These are phyloP conservation scores for Cryptosporidium muris DNA, from an alignment of 169 alveolate species.

Conservation along the genomic window DNA sequence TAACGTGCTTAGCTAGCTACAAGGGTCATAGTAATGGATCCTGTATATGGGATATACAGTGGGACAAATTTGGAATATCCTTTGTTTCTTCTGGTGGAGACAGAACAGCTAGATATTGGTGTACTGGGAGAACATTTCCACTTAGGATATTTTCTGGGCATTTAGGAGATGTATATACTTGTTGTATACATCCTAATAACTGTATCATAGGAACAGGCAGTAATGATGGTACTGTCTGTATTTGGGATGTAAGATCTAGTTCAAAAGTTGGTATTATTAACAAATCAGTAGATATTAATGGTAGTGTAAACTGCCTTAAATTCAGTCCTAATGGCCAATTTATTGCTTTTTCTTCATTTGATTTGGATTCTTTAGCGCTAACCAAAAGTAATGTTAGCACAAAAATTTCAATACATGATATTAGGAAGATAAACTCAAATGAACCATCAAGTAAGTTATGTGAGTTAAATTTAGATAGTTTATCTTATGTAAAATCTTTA, in stretches of 20 bases:
- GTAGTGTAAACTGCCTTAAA: constrained; percentile 40
- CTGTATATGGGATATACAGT: constrained; percentile 80
- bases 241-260: constrained; percentile 71
- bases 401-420: no score
- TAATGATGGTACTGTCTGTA: constrained; percentile 79
- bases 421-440: no score
- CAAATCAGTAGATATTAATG: constrained; percentile 13
- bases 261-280: constrained; percentile 41
- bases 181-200: constrained; percentile 83
- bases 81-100: constrained; percentile 83
- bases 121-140: constrained; percentile 74
- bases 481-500: constrained; percentile 25
- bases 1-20: constrained; percentile 17
- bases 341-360: constrained; percentile 36
- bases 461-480: background rate
- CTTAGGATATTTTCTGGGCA: constrained; percentile 82
- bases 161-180: constrained; percentile 81
- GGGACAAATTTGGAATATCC: constrained; percentile 80
- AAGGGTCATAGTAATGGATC: constrained; percentile 33
- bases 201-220: constrained; percentile 83
- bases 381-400: no score
- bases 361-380: background rate
- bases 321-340: constrained; percentile 59
- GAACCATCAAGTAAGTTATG: no score
- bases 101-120: constrained; percentile 81